Base-by-base conservation (phyloP, 352 stramenopile species). In the Halophytophthora batemanensis region DNA sequence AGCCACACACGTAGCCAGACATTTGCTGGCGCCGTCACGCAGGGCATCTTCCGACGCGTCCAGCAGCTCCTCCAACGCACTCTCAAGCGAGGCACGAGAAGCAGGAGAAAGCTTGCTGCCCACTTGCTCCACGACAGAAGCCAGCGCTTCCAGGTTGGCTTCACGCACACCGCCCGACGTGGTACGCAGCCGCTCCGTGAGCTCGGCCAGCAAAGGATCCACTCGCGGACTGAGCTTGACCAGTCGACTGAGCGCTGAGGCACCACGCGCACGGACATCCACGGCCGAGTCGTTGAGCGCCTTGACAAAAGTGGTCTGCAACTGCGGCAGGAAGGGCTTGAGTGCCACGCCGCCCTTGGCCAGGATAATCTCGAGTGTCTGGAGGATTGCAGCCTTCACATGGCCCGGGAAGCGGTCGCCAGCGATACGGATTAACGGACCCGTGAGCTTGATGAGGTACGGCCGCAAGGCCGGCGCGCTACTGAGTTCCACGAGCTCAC, bases 221-320 rank as follows among this genome's bases (percentile, higher is more conserved):
- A 99, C 90, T 37, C 95, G 86, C 45, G 92, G 96, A 35, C 93
- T 97, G 10, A 99, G 62, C 44, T 85, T 86, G 61, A 98, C 96
- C 8, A 99, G 77, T 22, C 98, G 82, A 22, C 81, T 90, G 23
- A 99, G 80, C 34, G 95, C 96, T 23, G 81, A 86, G 1, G 95
- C 95, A 34, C 95, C 96, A 61, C 90, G 85, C 15, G 81, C 59
- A 34, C 96, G 85, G 15, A 99, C 96, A 47, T 97, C 86, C 28
- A 90, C 87, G 11, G 81, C 93, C n/a, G 87, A 84, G 76, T 99
- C 97, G 58, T 97, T 97, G n/a, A 99, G 71, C 33, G 96, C 95
- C 77, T 99, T 99, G 39, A 99, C 91, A 62, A 99, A 99, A 3
- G 96, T 99, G 2, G 97, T 99, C 70, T 99, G 97, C 47, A 99